A percentile compares a stretch with the other conserved stretches of the same genome.
Conservation (phyloP, 2,329 filamentous ascomycete genomes). For the Penicillium brevicompactum region DNA sequence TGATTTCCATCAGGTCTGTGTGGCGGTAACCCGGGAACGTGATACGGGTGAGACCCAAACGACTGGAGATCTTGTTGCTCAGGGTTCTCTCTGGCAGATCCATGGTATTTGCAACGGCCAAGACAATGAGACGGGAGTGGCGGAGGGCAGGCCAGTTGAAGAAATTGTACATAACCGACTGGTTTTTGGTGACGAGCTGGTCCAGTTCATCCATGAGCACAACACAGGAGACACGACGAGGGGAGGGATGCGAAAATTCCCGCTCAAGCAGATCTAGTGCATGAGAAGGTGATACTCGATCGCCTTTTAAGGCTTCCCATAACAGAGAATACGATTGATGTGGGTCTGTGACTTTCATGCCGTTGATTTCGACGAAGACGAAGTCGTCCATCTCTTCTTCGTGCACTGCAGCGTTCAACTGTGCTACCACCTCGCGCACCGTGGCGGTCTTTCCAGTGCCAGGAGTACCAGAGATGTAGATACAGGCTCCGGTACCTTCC, state of each 20-base stretch:
- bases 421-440: slow-evolving; percentile 88
- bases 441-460: slow-evolving; percentile 98
- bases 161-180: slow-evolving; percentile 99
- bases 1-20: slow-evolving; percentile 95
- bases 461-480: slow-evolving; percentile 98
- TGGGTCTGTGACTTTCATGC: slow-evolving; percentile 98
- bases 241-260: slow-evolving; percentile 90
- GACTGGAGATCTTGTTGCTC: slow-evolving; percentile 97
- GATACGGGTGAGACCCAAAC: slow-evolving; percentile 85
- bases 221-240: slow-evolving; percentile 88
- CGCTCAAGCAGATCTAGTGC: slow-evolving; percentile 87
- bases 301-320: slow-evolving; percentile 93
- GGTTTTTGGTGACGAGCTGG: slow-evolving; percentile 95
- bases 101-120: slow-evolving; percentile 99
- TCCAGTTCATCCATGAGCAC: slow-evolving; percentile 98
- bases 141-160: slow-evolving; percentile 97
- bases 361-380: slow-evolving; percentile 99
- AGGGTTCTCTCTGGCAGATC: slow-evolving; percentile 93
- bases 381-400: slow-evolving; percentile 96
- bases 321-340: slow-evolving; percentile 93
- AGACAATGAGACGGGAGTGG: slow-evolving; percentile 89
- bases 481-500: slow-evolving; percentile 90
- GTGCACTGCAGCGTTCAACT: slow-evolving; percentile 82
- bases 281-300: slow-evolving; percentile 88
- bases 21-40: slow-evolving; percentile 98